phyloP scores from a whole-genome alignment of 148 eudicot species.

The Simmondsia chinensis region DNA sequence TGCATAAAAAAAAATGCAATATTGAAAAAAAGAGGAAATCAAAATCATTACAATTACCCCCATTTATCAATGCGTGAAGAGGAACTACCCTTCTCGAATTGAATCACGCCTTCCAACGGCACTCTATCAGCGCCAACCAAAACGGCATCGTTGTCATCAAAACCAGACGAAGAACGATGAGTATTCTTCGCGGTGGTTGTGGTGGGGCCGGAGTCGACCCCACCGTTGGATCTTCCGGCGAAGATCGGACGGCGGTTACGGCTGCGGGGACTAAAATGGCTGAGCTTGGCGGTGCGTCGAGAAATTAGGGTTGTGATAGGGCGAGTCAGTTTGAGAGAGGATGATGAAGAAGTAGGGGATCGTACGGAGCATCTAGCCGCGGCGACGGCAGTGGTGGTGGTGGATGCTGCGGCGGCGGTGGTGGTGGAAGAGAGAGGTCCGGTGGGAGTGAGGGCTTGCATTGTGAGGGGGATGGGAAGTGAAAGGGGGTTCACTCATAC shows the following conservation, averaged over 20 bases:
- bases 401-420: no score
- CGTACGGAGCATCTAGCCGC: no score
- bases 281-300: conserved; percentile 21
- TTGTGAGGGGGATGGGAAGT: no score
- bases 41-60: conserved; percentile 47
- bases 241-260: no score
- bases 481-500: no score
- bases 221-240: conserved; percentile 12
- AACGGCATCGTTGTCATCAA: conserved; percentile 14
- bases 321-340: conserved; percentile 19
- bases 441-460: no score
- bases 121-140: conserved; percentile 52
- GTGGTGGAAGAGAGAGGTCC: no score
- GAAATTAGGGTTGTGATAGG: conserved; percentile 27
- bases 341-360: conserved; percentile 27
- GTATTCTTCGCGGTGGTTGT: conserved; percentile 20
- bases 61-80: conserved; percentile 50
- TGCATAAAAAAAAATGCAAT: background rate
- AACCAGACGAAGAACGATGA: conserved; percentile 12
- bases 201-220: conserved; percentile 3
- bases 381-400: no score
- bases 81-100: conserved; percentile 58
- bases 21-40: background rate
- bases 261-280: conserved; percentile 11
- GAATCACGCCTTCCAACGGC: conserved; percentile 93